Base-by-base conservation (phyloP, 805 yeast species). In the Teunomyces kruisii region DNA sequence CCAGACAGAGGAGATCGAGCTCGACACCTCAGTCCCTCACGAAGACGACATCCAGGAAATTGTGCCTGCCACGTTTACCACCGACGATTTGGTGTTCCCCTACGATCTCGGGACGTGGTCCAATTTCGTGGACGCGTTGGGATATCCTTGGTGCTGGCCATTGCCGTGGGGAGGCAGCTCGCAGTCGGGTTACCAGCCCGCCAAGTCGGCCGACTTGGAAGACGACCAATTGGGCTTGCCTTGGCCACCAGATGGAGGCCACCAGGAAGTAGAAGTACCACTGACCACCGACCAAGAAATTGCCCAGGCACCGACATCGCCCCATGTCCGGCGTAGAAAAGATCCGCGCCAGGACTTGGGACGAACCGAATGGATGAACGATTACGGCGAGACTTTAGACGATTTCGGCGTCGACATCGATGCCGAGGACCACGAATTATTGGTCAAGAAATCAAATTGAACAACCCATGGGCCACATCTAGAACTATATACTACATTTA, bases 171-270 rank as follows among this genome's bases (percentile, higher is more conserved):
- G 86, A 1, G 59, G 56, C 2, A 44, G 50, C 9, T n/a, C 31
- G 10, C 39, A 32, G 83, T 82, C 1, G 51, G 97, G 97, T 0
- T 57, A 77, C 41, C 56, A 56, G 1, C 90, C 81, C 50, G 64
- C 63, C 6, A 81, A 76, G 38, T 53, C 58, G 48, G 88, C 83
- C 36, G 63, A 70, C 28, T 59, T 75, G 13, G 75, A 70, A 40
- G 78, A 72, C 17, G 86, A 84, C 54, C 78, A 86, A 48, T 64
- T 84, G 42, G 77, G 80, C 1, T 67, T 85, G 32, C 94, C 96
- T 2, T 92, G 97, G 96, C 99, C 99, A 1, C 96, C 96, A 1
- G 96, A 89, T 65, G 90, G 88, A 5, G 83, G 83, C 0, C 71
- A 75, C 53, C 74, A 68, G 41, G 58, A 58, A n/a, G 61, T 43